These are phyloP conservation scores for Vitis cinerea DNA, from an alignment of 164 flowering plant genomes.

Conservation along the genomic window DNA sequence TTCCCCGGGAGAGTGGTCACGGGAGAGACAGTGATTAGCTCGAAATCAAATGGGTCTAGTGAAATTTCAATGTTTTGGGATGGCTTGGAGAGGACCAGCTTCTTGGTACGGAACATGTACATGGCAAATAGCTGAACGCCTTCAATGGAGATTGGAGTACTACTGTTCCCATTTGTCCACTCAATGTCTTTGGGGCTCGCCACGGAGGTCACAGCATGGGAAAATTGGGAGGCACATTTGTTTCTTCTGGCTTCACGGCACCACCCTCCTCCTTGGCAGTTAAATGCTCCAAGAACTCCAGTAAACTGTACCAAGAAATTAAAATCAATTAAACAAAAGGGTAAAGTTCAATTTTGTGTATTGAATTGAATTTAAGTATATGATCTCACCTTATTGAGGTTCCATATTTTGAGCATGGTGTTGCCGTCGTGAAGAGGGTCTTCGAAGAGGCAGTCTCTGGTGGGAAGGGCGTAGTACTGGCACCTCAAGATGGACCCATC, in stretches of 20 bases:
- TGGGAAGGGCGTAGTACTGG: conserved; percentile 68
- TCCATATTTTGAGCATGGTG: conserved; percentile 91
- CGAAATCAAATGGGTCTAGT: conserved; percentile 66
- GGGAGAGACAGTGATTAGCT: conserved; percentile 79
- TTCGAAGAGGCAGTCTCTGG: conserved; percentile 70
- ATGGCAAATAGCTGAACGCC: conserved; percentile 53
- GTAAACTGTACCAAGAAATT: conserved; percentile 32
- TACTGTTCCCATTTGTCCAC: conserved; percentile 53
- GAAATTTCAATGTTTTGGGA: conserved; percentile 40
- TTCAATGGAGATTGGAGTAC: conserved; percentile 40
- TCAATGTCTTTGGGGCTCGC: conserved; percentile 56
- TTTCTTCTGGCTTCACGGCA: conserved; percentile 51
- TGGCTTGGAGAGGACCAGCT: conserved; percentile 43
- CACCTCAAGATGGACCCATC: conserved; percentile 76
- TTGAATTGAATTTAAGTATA: not conserved
- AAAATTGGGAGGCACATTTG: conserved; percentile 49
- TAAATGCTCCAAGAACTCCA: conserved; percentile 63
- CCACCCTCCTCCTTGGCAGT: conserved; percentile 97
- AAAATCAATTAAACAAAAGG: not conserved
- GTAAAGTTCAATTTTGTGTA: not conserved
- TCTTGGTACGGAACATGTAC: conserved; percentile 51
- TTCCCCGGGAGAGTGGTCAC: conserved; percentile 30
- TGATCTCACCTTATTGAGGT: conserved; percentile 61
- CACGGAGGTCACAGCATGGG: conserved; percentile 39
- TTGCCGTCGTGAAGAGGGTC: conserved; percentile 85